Evolutionary conservation across 2,329 filamentous ascomycete species (phyloP).

Genomic region (Polychaeton citri): DNA sequence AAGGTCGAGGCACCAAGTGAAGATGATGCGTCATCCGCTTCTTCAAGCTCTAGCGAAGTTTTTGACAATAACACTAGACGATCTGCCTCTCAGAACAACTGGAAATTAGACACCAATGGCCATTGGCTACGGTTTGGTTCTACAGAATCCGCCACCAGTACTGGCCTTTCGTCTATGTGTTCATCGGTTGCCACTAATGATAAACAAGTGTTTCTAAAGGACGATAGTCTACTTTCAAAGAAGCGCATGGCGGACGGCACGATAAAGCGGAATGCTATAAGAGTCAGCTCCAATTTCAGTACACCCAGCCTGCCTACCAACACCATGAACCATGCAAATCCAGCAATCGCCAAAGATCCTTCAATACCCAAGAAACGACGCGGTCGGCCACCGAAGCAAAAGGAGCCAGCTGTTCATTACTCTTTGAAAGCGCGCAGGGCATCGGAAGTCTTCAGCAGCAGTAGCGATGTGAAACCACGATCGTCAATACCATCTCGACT

Average conservation of each 20-base stretch:
- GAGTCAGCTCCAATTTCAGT: neutral
- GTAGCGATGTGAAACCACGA: slow-evolving; percentile 16
- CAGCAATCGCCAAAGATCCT: neutral
- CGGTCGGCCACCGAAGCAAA: slow-evolving; percentile 19
- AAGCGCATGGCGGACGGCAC: slow-evolving; percentile 19
- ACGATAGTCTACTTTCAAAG: slow-evolving; percentile 6
- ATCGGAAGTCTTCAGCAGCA: slow-evolving; percentile 12
- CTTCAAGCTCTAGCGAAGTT: neutral
- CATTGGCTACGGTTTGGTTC: slow-evolving; percentile 20
- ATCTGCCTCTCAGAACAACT: neutral
- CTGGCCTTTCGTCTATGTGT: slow-evolving; percentile 19
- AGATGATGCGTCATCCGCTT: neutral
- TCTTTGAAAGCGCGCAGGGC: slow-evolving; percentile 10
- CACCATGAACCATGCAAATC: neutral
- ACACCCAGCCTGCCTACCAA: neutral
- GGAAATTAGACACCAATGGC: slow-evolving; percentile 12
- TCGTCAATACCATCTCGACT: slow-evolving; percentile 73
- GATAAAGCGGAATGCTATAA: slow-evolving; percentile 8
- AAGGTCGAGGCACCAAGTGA: neutral
- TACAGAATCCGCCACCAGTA: slow-evolving; percentile 19
- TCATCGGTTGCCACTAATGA: slow-evolving; percentile 17
- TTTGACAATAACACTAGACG: neutral
- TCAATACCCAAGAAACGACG: slow-evolving; percentile 12
- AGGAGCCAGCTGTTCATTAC: slow-evolving; percentile 4
- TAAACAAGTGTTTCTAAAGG: slow-evolving; percentile 2